Evolutionary conservation across 768 basidiomycete species (phyloP).

Genomic region (Rhizopogon salebrosus): DNA sequence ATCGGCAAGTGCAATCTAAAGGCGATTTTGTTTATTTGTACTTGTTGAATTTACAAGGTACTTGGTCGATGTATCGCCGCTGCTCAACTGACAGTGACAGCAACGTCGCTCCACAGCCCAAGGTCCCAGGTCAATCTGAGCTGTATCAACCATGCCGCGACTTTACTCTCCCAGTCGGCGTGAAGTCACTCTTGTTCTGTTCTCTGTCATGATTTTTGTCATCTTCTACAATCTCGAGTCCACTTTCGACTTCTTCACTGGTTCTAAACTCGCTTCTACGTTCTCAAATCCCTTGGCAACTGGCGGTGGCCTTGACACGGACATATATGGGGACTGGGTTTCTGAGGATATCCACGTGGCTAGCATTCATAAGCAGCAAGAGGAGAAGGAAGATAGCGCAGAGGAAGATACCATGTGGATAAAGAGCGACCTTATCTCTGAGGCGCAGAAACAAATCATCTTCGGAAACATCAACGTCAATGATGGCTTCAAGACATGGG

Average conservation of each 20-base stretch:
- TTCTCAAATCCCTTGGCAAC: slow-evolving; percentile 31
- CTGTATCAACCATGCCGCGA: slow-evolving; percentile 47
- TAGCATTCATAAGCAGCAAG: slow-evolving; percentile 45
- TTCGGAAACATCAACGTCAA: slow-evolving; percentile 33
- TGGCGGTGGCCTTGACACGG: slow-evolving; percentile 49
- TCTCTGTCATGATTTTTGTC: slow-evolving; percentile 60
- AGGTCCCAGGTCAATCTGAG: background rate
- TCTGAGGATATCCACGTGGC: slow-evolving; percentile 61
- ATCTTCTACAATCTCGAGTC: slow-evolving; percentile 72
- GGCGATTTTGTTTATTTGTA: background rate
- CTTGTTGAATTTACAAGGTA: background rate
- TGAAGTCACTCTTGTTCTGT: slow-evolving; percentile 65
- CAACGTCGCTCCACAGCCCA: background rate
- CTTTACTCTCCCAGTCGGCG: slow-evolving; percentile 63
- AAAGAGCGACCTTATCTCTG: slow-evolving; percentile 28
- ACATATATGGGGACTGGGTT: slow-evolving; percentile 66
- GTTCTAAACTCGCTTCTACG: slow-evolving; percentile 28
- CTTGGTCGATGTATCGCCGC: background rate
- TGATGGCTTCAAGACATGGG: slow-evolving; percentile 55
- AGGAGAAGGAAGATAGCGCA: slow-evolving; percentile 27
- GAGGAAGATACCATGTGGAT: slow-evolving; percentile 36
- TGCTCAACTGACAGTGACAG: too few species aligned
- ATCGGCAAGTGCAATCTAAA: too few species aligned
- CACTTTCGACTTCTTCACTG: slow-evolving; percentile 52
- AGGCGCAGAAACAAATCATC: slow-evolving; percentile 15